Base-by-base conservation (phyloP, 768 basidiomycete species). In the Gyrodon lividus region DNA sequence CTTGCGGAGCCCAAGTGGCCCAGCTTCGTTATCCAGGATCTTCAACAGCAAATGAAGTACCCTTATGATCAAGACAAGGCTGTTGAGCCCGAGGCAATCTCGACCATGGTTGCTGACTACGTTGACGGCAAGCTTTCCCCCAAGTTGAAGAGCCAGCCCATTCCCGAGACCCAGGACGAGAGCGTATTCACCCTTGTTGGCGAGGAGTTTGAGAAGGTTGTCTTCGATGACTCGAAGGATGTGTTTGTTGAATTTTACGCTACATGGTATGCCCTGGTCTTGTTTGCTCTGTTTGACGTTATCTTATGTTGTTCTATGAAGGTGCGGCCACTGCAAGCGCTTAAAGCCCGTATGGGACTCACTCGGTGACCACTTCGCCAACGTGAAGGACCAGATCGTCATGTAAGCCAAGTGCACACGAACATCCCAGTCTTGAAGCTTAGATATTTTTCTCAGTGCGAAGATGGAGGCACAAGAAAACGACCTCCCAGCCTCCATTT, bases 381-480 rank as follows among this genome's bases (percentile, higher is more conserved):
- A 75, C 47, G 75, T 85, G 68, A 85, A 87, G 72, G 86, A 93
- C 64, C 80, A 79, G 33, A 61, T 97, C 50, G 59, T 83, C 60
- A 93, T 96, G 93, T 95, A 69, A 45, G 80, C 70, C 4, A 20
- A 23, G 24, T 9, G 0, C 14, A n/a, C 28, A 2, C 20, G 26
- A 1, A 22, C 14, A 2, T 7, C 30, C 39, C 7, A n/a, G 6
- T 16, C 35, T 16, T 34, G 48, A 50, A 42, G 17, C 51, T 56
- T 48, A 64, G 49, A 52, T 40, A 6, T 57, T 43, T 30, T 47
- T 30, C 46, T 4, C 52, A 92, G 89, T 68, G 95, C 93, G 63
- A 98, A 98, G 74, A 85, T 98, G 76, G 97, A 99, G 59, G 92
- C 93, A 2, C 87, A 86, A 52, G 94, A 97, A 72, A 99, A 99